phyloP scores from a whole-genome alignment of 1,139 yeast species.

The Candida glucosophila region DNA sequence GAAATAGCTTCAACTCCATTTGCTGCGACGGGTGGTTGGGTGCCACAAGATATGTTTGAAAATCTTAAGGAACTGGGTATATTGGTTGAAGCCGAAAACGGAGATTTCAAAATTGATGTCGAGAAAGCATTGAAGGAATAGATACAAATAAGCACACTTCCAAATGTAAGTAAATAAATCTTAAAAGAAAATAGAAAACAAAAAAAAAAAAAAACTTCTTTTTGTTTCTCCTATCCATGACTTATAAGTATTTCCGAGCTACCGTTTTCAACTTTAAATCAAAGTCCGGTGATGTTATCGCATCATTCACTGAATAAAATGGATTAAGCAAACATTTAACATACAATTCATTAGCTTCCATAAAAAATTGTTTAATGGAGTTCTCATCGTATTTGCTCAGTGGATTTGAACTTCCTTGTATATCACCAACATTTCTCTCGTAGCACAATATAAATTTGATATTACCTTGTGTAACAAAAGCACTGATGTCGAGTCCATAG shows the following conservation, averaged over 20 bases:
- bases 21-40: conserved; percentile 90
- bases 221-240: too few species aligned
- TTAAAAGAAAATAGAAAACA: conserved; percentile 59
- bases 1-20: conserved; percentile 68
- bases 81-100: conserved; percentile 31
- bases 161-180: conserved; percentile 91
- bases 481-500: conserved; percentile 72
- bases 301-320: conserved; percentile 69
- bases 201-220: conserved; percentile 80
- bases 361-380: conserved; percentile 72
- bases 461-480: conserved; percentile 83
- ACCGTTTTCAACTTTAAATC: conserved; percentile 64
- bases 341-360: conserved; percentile 79
- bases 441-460: conserved; percentile 75
- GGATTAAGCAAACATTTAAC: conserved; percentile 83
- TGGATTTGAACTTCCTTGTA: conserved; percentile 4
- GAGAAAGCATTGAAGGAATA: conserved; percentile 26
- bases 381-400: conserved; percentile 49
- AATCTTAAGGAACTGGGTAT: conserved; percentile 60
- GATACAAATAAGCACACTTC: conserved; percentile 65
- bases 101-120: conserved; percentile 29
- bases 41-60: conserved; percentile 87
- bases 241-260: conserved; percentile 66
- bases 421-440: conserved; percentile 28
- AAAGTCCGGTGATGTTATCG: conserved; percentile 67